Evolutionary conservation across 2,329 filamentous ascomycete species (phyloP), one percentile per base, ranked within the genome.

Genomic region (Chrysosporium queenslandicum): DNA sequence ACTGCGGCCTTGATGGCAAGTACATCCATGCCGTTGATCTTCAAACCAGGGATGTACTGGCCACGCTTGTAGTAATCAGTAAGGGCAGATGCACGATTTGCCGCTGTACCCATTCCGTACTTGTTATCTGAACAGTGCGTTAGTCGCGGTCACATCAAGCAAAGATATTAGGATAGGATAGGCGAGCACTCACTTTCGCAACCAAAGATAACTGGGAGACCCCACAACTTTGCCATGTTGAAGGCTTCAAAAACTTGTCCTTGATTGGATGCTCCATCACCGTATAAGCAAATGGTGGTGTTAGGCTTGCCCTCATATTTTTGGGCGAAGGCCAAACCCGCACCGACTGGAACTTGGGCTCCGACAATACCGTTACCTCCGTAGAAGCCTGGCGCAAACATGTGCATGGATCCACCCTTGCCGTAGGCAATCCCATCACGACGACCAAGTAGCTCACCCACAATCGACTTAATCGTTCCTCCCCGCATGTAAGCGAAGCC

Each of bases 61-160:
- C 92, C 92, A 75, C 92, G 91, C 85, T 97, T 97, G 83, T 98
- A 97, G 84, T 98, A 98, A 73, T 98, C 92, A 71, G 92, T 97
- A 69, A 96, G 76, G 64, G 92, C 92, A 56, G 92, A 91, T 56
- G 92, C 90, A 66, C 92, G 89, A 74, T 85, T 85, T 61, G 92
- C 91, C 56, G 92, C 86, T 58, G 92, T 98, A 75, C 92, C 92
- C 92, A 98, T 98, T 72, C 92, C 92, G 72, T 98, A 98, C 77
- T 98, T 98, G 86, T 98, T 98, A 82, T 98, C 90, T 95, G 56
- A 16, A 39, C 37, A 58, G 56, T 14, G 2, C 4, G 58, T 71
- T 59, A 70, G 43, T 16, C 27, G 8, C 36, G 29, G 20, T 27
- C 8, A 27, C 46, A 7, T 21, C 18, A 30, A 16, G 25, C 12